These are phyloP conservation scores for Globisporangium paroecandrum DNA, from an alignment of 352 stramenopile species.

Conservation along the genomic window DNA sequence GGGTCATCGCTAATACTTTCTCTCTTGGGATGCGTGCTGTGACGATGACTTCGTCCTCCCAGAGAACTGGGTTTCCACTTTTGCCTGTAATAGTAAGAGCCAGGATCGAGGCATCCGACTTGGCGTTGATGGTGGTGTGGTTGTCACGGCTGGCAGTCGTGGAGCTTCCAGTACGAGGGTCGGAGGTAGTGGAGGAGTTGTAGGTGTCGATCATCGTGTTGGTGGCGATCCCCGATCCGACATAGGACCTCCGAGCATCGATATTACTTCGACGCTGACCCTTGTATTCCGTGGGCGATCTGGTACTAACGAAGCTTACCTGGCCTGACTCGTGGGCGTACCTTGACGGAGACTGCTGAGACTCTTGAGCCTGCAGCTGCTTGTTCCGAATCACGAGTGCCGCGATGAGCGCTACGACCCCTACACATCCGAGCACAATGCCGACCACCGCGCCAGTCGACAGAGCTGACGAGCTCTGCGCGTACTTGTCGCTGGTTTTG, in stretches of 20 bases:
- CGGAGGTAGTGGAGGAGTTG: neutral
- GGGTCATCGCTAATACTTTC: conserved; percentile 21
- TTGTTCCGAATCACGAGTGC: neutral
- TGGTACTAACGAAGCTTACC: neutral
- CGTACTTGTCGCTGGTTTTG: neutral
- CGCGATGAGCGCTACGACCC: neutral
- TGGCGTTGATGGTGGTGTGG: neutral
- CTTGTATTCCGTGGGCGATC: neutral
- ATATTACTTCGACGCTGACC: neutral
- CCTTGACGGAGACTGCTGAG: neutral
- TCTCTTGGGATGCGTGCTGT: conserved; percentile 23
- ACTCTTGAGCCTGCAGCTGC: neutral
- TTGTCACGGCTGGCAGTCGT: neutral
- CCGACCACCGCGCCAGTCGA: neutral
- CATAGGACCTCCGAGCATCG: neutral
- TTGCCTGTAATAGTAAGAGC: neutral
- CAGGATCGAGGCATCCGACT: neutral
- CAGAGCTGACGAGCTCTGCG: neutral
- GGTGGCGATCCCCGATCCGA: neutral
- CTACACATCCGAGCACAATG: neutral
- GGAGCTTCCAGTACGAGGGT: neutral
- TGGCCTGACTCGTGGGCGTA: neutral
- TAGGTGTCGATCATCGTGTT: neutral
- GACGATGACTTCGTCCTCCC: conserved; percentile 27
- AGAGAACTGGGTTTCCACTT: conserved; percentile 5